A percentile compares a stretch with the other conserved stretches of the same genome.
These are phyloP conservation scores for Colletotrichum musicola DNA, from an alignment of 2,329 filamentous ascomycete genomes.

Conservation along the genomic window DNA sequence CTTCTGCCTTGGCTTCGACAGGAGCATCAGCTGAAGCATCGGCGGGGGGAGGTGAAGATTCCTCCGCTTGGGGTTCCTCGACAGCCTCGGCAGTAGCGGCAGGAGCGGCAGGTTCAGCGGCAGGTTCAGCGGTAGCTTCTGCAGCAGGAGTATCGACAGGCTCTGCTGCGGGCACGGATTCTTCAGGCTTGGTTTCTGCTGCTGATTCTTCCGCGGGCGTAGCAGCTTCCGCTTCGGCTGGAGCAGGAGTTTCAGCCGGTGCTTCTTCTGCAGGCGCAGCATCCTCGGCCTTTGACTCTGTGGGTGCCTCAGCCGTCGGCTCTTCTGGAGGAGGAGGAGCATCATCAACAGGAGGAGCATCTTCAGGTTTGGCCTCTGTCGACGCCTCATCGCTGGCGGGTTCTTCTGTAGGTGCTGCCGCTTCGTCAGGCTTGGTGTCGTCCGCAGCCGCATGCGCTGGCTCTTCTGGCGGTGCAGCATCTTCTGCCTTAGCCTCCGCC, in stretches of 20 bases:
- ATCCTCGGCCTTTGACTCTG: conserved; percentile 19
- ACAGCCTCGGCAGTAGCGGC: neutral
- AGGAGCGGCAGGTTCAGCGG: neutral
- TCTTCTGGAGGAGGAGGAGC: neutral
- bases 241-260: neutral
- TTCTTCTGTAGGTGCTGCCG: neutral
- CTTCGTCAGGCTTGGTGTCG: neutral
- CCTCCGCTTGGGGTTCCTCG: conserved; percentile 11
- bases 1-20: neutral
- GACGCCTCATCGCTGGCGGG: neutral
- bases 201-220: neutral
- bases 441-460: no score
- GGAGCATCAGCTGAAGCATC: neutral
- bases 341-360: neutral
- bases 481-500: neutral
- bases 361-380: neutral
- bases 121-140: neutral
- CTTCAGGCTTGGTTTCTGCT: neutral
- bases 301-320: neutral
- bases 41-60: neutral
- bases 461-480: neutral
- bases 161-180: neutral
- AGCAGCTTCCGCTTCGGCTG: neutral
- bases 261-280: conserved; percentile 7
- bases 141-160: neutral